A percentile compares a stretch with the other conserved stretches of the same genome.
Conservation (phyloP, 169 alveolate genomes). For the Sarcocystis neurona region DNA sequence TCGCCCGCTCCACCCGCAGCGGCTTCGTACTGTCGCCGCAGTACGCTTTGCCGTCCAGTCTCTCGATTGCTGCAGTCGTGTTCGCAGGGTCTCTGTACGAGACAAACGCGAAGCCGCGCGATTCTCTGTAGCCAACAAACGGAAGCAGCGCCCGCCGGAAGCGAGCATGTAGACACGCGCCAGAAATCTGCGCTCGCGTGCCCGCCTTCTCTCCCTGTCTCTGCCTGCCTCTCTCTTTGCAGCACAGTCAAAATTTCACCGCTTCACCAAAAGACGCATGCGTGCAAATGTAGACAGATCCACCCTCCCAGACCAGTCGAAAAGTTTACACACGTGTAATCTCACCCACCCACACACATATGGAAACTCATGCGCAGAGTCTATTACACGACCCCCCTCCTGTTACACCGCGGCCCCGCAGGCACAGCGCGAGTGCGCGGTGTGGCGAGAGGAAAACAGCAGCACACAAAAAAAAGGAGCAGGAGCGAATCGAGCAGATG, state of each 20-base stretch:
- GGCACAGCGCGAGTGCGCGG: too few species aligned
- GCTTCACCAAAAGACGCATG: not conserved
- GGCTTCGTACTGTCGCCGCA: constrained; percentile 48
- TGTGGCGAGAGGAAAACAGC: too few species aligned
- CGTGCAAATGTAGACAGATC: not conserved
- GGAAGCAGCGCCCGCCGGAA: too few species aligned
- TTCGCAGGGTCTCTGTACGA: constrained; percentile 51
- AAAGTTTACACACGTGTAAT: not conserved
- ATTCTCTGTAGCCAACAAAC: constrained; percentile 38
- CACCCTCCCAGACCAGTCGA: not conserved
- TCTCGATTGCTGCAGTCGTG: constrained; percentile 52
- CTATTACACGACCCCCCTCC: too few species aligned
- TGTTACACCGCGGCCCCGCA: too few species aligned
- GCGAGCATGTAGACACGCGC: not conserved
- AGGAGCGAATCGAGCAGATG: too few species aligned
- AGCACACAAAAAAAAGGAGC: too few species aligned
- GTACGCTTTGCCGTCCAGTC: constrained; percentile 57
- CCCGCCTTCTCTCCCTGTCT: not conserved
- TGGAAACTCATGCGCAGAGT: not conserved
- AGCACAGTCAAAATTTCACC: not conserved
- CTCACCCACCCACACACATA: not conserved
- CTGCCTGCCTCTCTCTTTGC: not conserved
- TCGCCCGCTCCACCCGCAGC: constrained; percentile 59
- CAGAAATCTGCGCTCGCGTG: not conserved
- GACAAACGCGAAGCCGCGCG: constrained; percentile 66